These are phyloP conservation scores for Podospora tetraspora DNA, from an alignment of 495 filamentous ascomycete species.

Conservation along the genomic window DNA sequence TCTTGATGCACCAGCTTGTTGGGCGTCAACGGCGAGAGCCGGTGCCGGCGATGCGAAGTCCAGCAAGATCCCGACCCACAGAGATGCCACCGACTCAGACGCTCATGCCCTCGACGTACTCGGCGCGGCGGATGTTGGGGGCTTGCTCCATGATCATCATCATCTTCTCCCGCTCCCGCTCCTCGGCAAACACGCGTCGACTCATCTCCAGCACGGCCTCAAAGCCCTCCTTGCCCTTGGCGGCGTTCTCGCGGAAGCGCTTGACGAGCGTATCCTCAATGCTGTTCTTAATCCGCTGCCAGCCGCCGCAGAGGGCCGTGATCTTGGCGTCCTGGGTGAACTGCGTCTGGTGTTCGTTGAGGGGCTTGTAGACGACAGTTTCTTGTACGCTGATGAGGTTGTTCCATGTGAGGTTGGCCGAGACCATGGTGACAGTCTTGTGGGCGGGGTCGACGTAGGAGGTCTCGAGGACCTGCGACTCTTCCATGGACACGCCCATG, in stretches of 20 bases:
- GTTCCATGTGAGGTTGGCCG: conserved; percentile 81
- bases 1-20: neutral
- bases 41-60: neutral
- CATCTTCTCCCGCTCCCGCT: conserved; percentile 47
- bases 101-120: neutral
- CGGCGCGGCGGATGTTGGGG: conserved; percentile 27
- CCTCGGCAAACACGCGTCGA: conserved; percentile 84
- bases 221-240: conserved; percentile 84
- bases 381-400: conserved; percentile 86
- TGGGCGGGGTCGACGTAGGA: conserved; percentile 80
- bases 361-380: conserved; percentile 76
- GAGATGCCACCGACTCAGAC: neutral
- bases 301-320: conserved; percentile 89
- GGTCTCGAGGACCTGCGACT: conserved; percentile 86
- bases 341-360: conserved; percentile 59
- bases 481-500: conserved; percentile 59
- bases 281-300: conserved; percentile 88
- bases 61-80: neutral
- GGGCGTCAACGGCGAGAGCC: neutral
- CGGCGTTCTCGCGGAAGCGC: conserved; percentile 84
- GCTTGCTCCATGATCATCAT: conserved; percentile 26
- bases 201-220: conserved; percentile 93
- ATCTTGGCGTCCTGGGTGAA: conserved; percentile 88
- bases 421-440: conserved; percentile 90
- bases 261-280: conserved; percentile 89